Base-by-base conservation (phyloP, 1,139 yeast genomes). In the Blastobotrys arbuscula region DNA sequence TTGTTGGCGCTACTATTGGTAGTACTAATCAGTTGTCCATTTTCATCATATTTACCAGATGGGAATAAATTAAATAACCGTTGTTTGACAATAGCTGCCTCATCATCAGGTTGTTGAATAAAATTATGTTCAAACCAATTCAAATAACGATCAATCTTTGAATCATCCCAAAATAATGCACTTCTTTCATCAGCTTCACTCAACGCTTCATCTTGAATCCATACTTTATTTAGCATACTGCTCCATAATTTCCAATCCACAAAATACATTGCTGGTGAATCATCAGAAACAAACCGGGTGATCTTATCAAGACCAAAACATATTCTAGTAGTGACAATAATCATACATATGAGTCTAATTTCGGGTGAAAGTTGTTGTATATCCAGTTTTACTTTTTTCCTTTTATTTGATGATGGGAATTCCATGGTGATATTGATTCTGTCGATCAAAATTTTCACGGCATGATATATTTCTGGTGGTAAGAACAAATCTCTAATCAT, bases 401-500 rank as follows among this genome's bases (percentile, higher is more conserved):
- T n/a, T 23, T n/a, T 18, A 39, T 10, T 26, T 20, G 6, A 35
- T 40, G 30, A 18, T 28, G 21, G 6, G 12, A 19, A 13, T 19
- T 31, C 45, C 20, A 51, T 35, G 3, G 16, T 26, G 6, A 47
- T 23, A n/a, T 37, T 26, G 3, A 55, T 42, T n/a, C 31, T 47
- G 10, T 41, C 51, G 12, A 48, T 24, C 19, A 56, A 18, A 18
- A 39, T 36, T 24, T 49, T 44, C 1, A 56, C 63, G 1, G 58
- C 63, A 1, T 50, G 48, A 52, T 60, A 65, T 2, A 69, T 55
- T 39, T 63, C 65, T 2, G 70, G 69, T 5, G 73, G 71, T 20
- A 68, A 53, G 38, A 66, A 51, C 34, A 69, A 49, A 48, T 63
- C 65, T 15, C 57, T 61, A 39, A 62, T 55, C 39, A 58, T 47